Base-by-base conservation (phyloP, 2,329 filamentous ascomycete species). In the Cryphonectria radicalis region DNA sequence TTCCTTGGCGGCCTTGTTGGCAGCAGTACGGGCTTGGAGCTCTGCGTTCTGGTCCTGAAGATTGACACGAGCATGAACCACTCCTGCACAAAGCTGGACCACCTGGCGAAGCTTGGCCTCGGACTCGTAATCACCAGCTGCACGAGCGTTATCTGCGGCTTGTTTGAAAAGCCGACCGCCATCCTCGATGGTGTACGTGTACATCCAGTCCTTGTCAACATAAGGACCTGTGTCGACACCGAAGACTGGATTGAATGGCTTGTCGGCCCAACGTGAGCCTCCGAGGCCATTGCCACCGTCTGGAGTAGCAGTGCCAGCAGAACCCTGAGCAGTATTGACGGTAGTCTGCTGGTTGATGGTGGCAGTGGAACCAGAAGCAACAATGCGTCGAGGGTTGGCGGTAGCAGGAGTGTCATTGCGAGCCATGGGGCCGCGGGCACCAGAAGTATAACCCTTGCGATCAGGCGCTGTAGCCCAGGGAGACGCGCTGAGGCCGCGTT, bases 51-150 rank as follows among this genome's bases (percentile, higher is more conserved):
- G 42, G 25, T 65, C 63, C 25, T 35, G 25, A 5, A 65, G 63
- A 19, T 37, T 35, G 42, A 53, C 25, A 19, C 63, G 63, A 22
- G 63, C 63, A 53, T 65, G 7, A 14, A 65, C 25, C 22, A 65
- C 40, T 4, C 25, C 25, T 10, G 14, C 28, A 50, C 63, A 65
- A 25, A 65, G 63, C 25, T 35, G 53, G 28, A 43, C 63, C 22
- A 65, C 63, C 43, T 65, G 43, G n/a, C 63, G 63, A n/a, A 65
- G 63, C 63, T 65, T 35, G 10, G 63, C 63, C 42, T 65, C 63
- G 7, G 63, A 25, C 28, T 50, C 14, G 14, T 22, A 6, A 35
- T 65, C 43, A 35, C 43, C 63, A 22, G 42, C 42, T 10, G 43
- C 63, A 22, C 42, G 43, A 50, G 63, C 63, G 19, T 35, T 53